Evolutionary conservation across 2,329 filamentous ascomycete species (phyloP).

Genomic region (Cladosporium colombiae): DNA sequence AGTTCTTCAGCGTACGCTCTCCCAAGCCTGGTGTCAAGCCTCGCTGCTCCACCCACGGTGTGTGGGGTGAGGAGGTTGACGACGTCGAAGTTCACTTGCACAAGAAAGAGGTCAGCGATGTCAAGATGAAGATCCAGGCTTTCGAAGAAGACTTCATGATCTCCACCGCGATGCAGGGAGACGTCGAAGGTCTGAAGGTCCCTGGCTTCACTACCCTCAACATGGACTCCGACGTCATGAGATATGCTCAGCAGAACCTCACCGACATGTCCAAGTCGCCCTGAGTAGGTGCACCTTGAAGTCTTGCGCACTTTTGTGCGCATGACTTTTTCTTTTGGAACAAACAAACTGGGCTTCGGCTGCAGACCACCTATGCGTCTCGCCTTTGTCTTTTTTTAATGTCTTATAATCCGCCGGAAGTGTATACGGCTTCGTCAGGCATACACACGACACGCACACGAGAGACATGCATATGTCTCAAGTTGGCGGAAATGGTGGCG

Average conservation of each 20-base stretch:
- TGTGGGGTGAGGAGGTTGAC: conserved; percentile 49
- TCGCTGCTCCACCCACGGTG: conserved; percentile 46
- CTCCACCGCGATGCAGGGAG: conserved; percentile 53
- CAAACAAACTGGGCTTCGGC: conserved; percentile 12
- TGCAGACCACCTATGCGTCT: conserved; percentile 6
- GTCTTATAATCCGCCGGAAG: conserved; percentile 9
- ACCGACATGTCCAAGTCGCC: conserved; percentile 7
- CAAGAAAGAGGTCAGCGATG: conserved; percentile 50
- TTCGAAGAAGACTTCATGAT: conserved; percentile 62
- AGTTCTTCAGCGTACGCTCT: conserved; percentile 65
- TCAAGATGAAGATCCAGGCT: conserved; percentile 58
- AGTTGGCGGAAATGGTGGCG: neutral
- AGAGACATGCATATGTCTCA: conserved; percentile 16
- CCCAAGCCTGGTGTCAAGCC: conserved; percentile 49
- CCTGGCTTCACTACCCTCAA: conserved; percentile 37
- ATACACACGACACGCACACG: conserved; percentile 8
- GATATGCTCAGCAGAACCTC: conserved; percentile 30
- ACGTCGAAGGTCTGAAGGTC: conserved; percentile 33
- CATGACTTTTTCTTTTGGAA: neutral
- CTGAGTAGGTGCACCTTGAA: neutral
- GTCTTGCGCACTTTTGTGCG: neutral
- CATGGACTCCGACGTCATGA: conserved; percentile 34
- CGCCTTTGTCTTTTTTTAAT: conserved; percentile 13
- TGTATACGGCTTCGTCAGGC: neutral
- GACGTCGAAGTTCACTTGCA: conserved; percentile 55